Evolutionary conservation across 306 rosid genomes (phyloP), one percentile per base, ranked within the genome.

Genomic region (Trifolium subterraneum): DNA sequence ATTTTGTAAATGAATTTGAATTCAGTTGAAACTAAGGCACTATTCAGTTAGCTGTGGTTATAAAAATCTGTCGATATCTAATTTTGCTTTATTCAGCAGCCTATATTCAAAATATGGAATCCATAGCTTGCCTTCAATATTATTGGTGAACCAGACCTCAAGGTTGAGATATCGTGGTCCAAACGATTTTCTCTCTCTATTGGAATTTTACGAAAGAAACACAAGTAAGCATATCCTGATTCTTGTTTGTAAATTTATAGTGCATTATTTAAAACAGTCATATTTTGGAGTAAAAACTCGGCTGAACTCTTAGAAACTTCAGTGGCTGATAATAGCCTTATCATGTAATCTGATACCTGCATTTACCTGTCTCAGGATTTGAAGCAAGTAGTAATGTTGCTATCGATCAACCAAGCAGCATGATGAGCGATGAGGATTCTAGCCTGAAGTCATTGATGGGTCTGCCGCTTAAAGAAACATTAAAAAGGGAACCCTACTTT

Each of bases 91-190:
- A 23, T 58, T 20, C 41, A 79, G 84, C 87, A 93, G 98, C 77
- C 73, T 88, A 61, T 87, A 86, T 81, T 93, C 98, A 69, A 87
- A 78, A 78, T 83, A 87, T 76, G 91, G 96, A 67, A 87, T 92
- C 73, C 88, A 82, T 76, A 84, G 96, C 80, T 66, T 88, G 80
- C 98, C 98, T 3, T 83, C 98, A 7, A 67, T 93, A 77, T 72
- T 93, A 76, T 67, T 93, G 69, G 85, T 93, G 79, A 90, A 93
- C 71, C 84, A 87, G 80, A 90, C 93, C 7, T 83, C 89, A 74
- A 71, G 68, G 68, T 41, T 84, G 66, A 39, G 85, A 67, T 88
- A 92, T 88, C 75, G 10, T 48, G 98, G 98, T 51, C 84, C 68
- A 15, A 90, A 90, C 70, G 72, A 75, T 82, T 75, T 88, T 14